These are phyloP conservation scores for Vitis riparia DNA, from an alignment of 164 flowering plant species.

Conservation along the genomic window DNA sequence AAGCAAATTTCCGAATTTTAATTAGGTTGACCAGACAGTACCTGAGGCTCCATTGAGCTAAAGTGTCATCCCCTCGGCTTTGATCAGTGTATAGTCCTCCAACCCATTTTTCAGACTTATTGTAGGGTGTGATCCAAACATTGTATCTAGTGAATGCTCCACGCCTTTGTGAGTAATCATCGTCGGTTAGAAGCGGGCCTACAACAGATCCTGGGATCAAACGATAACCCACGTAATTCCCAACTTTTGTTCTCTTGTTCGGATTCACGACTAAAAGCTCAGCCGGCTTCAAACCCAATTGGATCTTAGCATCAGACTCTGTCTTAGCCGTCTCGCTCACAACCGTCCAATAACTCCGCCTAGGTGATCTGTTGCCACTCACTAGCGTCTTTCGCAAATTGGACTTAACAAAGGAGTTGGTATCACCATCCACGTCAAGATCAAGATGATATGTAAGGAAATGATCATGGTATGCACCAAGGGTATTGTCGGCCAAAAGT, in stretches of 20 bases:
- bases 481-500: constrained; percentile 20
- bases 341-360: constrained; percentile 35
- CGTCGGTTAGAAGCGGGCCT: constrained; percentile 27
- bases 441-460: constrained; percentile 26
- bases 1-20: too few species aligned
- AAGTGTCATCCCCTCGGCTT: constrained; percentile 45
- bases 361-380: constrained; percentile 6
- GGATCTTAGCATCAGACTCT: constrained; percentile 20
- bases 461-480: constrained; percentile 26
- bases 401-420: constrained; percentile 28
- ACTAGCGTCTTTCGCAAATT: constrained; percentile 13
- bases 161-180: constrained; percentile 46
- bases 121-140: constrained; percentile 53
- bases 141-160: constrained; percentile 37
- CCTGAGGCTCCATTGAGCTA: constrained; percentile 30
- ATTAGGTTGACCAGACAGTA: constrained; percentile 11
- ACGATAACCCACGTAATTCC: constrained; percentile 39
- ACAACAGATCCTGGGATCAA: constrained; percentile 26
- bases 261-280: constrained; percentile 40
- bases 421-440: constrained; percentile 27
- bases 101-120: constrained; percentile 50
- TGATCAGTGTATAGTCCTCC: constrained; percentile 33
- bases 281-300: constrained; percentile 26
- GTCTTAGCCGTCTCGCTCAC: constrained; percentile 15
- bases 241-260: constrained; percentile 30